Conservation (phyloP, 768 basidiomycete genomes). For the Gyrodon lividus region DNA sequence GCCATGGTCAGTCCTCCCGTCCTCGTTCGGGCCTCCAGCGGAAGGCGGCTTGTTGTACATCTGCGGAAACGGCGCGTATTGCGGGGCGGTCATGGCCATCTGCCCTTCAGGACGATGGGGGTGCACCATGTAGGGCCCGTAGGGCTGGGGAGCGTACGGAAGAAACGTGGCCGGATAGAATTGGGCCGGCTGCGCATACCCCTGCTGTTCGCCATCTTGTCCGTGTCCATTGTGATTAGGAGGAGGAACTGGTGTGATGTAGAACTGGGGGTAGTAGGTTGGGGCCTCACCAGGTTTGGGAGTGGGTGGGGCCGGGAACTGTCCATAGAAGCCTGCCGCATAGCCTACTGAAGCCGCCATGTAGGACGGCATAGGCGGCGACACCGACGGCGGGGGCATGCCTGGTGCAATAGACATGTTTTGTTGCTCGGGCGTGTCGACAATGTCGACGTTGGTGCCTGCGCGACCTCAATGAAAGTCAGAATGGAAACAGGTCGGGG, state of each 20-base stretch:
- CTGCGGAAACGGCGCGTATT: conserved; percentile 40
- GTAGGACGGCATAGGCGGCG: conserved; percentile 50
- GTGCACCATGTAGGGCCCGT: conserved; percentile 48
- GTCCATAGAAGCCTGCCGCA: conserved; percentile 53
- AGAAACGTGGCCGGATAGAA: conserved; percentile 50
- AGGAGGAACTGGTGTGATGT: conserved; percentile 46
- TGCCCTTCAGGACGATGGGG: conserved; percentile 42
- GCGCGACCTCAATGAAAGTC: conserved; percentile 55
- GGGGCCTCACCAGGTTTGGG: conserved; percentile 53
- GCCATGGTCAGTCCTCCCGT: conserved; percentile 26
- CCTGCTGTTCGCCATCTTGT: conserved; percentile 42
- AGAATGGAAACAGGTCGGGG: conserved; percentile 31
- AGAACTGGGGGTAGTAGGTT: conserved; percentile 51
- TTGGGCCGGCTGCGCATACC: conserved; percentile 40
- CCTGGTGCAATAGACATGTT: conserved; percentile 43
- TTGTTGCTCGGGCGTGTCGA: conserved; percentile 44
- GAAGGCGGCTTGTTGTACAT: conserved; percentile 41
- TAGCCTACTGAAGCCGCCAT: conserved; percentile 51
- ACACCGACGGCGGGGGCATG: conserved; percentile 41
- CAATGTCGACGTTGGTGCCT: conserved; percentile 50
- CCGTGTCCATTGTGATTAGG: conserved; percentile 38
- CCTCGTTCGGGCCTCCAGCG: conserved; percentile 31
- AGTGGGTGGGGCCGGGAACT: conserved; percentile 48
- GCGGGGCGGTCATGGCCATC: conserved; percentile 32
- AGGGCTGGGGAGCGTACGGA: conserved; percentile 46